phyloP scores from a whole-genome alignment of 2,329 filamentous ascomycete genomes.

The Ophiostoma montium region DNA sequence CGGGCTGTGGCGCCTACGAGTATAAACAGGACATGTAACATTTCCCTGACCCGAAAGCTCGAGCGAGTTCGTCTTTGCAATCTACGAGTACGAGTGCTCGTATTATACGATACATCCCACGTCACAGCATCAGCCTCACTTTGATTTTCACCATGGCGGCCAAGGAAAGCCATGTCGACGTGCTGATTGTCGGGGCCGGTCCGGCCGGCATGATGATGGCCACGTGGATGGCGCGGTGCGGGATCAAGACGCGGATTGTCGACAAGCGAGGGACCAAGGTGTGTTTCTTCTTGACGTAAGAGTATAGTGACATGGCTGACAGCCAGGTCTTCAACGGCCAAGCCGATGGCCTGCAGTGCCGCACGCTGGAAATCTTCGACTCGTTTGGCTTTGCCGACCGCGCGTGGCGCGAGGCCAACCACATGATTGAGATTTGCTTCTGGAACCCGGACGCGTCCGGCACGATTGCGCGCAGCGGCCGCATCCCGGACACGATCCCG shows the following conservation, averaged over 20 bases:
- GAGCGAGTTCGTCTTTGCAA: too few relatives aligned
- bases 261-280: conserved; percentile 25
- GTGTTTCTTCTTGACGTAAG: conserved; percentile 3
- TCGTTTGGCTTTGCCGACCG: conserved; percentile 52
- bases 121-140: too few relatives aligned
- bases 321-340: conserved; percentile 27
- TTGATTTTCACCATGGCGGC: not conserved
- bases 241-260: conserved; percentile 26
- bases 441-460: conserved; percentile 48
- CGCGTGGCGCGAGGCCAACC: conserved; percentile 52
- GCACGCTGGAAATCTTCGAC: conserved; percentile 58
- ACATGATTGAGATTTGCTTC: conserved; percentile 50
- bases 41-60: too few relatives aligned
- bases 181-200: conserved; percentile 16
- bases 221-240: conserved; percentile 27
- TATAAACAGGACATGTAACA: too few relatives aligned
- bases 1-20: too few relatives aligned
- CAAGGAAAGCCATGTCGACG: conserved; percentile 8
- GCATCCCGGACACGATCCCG: conserved; percentile 48
- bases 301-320: not conserved
- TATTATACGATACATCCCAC: too few relatives aligned
- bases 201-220: conserved; percentile 27
- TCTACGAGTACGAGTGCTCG: too few relatives aligned
- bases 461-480: conserved; percentile 40
- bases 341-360: conserved; percentile 37